Base-by-base conservation (phyloP, 1,139 yeast species). In the Protomyces pachydermus region DNA sequence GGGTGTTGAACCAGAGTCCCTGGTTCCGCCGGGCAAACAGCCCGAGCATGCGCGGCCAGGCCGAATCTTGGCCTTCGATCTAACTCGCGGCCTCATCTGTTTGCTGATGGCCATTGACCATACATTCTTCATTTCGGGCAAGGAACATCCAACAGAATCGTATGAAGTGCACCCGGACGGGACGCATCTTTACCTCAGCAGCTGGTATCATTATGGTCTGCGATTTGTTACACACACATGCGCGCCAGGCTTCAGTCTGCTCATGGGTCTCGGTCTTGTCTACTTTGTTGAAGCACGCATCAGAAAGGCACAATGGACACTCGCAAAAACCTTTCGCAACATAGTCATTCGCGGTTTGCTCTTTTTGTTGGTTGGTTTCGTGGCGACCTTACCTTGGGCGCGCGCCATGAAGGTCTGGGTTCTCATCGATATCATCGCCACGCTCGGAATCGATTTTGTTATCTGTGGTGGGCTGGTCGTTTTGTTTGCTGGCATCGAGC, bases 181-280 rank as follows among this genome's bases (percentile, higher is more conserved):
- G 20, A 50, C 39, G n/a, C 50, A 53, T 37, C 42, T 45, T 25
- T 58, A 58, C 37, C 56, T 58, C 16, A 34, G 25, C 16, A 51
- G 56, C 5, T 52, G 56, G 62, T 58, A 58, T 38, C 48, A 50
- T 4, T 58, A 58, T 14, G 56, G 56, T 14, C 56, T 58, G 9
- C 62, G 62, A 3, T 58, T 58, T 50, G 62, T 58, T 25, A 58
- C 62, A 18, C 62, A 58, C 32, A 58, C 62, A 4, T 58, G 62
- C 23, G 62, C 62, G n/a, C 62, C 72, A 1, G 69, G 67, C 42
- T 54, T 54, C 42, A 34, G 53, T 28, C 32, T 60, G 35, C 64
- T 60, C 14, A 54, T 60, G 60, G 64, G 64, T 16, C 62, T 58
- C 45, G 62, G 62, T 8, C 20, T 58, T 39, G 62, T 58, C 52